Base-by-base conservation (phyloP, 2,329 filamentous ascomycete species). In the Apiospora arundinis region DNA sequence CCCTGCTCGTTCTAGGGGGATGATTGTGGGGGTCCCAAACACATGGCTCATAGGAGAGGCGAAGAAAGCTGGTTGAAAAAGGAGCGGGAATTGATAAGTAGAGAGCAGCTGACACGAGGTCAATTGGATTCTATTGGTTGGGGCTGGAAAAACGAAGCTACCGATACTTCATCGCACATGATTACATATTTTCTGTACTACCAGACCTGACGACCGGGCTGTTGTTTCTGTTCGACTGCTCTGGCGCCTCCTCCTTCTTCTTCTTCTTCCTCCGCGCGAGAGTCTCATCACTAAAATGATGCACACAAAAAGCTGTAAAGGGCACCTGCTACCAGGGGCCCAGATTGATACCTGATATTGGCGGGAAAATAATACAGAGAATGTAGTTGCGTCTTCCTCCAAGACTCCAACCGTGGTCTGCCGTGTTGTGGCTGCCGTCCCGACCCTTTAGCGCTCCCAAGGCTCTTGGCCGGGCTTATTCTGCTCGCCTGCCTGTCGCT, bases 381-480 rank as follows among this genome's bases (percentile, higher is more conserved):
- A 52, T 9, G 23, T 16, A 12, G 11, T 23, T 52, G 14, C 11
- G 28, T 28, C 23, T 28, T 56, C 8, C 49, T 18, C 52, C 25
- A 9, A 60, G 14, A 32, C 16, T 21, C 25, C 21, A 60, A 25
- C 25, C 11, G n/a, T 11, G 18, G n/a, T 37, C 18, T 37, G 25
- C 52, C 28, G 52, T 37, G 28, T 37, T 16, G 52, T 60, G 28
- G 52, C 52, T 60, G 52, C 52, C 52, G 52, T 60, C 52, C 52
- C 52, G 52, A 7, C 28, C 28, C 28, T 37, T 60, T 60, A n/a
- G 52, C 9, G 52, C 52, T 6, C n/a, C 52, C 52, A 60, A 60
- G 52, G 16, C 25, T 60, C 52, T 60, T 60, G 52, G 52, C 28
- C 52, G 52, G 52, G 52, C 52, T 60, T 60, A n/a, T 60, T 37